These are phyloP conservation scores for Tuber microsphaerosporum DNA, from an alignment of 495 filamentous ascomycete species.

Conservation along the genomic window DNA sequence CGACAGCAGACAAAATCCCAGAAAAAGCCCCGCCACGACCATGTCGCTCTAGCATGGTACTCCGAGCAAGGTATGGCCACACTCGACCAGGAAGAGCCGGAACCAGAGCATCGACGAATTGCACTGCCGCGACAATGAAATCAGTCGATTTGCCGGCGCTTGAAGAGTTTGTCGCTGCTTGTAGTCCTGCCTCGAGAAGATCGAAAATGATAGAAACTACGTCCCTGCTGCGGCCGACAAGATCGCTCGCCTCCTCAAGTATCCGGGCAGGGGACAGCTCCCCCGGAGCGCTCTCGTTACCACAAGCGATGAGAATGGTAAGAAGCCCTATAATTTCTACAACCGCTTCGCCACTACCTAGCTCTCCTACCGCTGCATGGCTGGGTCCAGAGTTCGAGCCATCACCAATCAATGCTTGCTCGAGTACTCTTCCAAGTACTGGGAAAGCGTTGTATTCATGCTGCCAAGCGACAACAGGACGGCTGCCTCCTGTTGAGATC, in stretches of 20 bases:
- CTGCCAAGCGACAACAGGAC: conserved; percentile 58
- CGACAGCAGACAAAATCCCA: conserved; percentile 64
- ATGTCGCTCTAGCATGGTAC: conserved; percentile 64
- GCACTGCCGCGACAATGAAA: conserved; percentile 63
- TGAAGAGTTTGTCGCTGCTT: conserved; percentile 45
- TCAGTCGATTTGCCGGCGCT: conserved; percentile 45
- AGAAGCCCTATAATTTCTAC: conserved; percentile 60
- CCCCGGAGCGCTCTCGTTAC: conserved; percentile 15
- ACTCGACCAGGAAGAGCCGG: conserved; percentile 68
- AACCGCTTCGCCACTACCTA: conserved; percentile 49
- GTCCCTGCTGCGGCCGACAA: conserved; percentile 65
- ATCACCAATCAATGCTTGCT: conserved; percentile 46
- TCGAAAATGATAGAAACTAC: conserved; percentile 74
- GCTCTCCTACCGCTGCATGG: conserved; percentile 24
- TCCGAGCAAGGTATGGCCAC: conserved; percentile 81
- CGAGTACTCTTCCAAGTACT: conserved; percentile 68
- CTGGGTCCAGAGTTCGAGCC: conserved; percentile 23
- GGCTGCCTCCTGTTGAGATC: conserved; percentile 44
- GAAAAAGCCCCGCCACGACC: conserved; percentile 66
- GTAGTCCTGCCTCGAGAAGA: conserved; percentile 66
- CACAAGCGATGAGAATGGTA: conserved; percentile 49
- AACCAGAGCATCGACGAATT: conserved; percentile 67
- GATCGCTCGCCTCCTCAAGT: conserved; percentile 64
- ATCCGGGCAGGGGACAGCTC: conserved; percentile 41
- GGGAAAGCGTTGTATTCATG: conserved; percentile 70